Percentiles rank a stretch among this genome's conserved stretches.
These are phyloP conservation scores for Geoglossum glabrum DNA, from an alignment of 495 filamentous ascomycete genomes.

Conservation along the genomic window DNA sequence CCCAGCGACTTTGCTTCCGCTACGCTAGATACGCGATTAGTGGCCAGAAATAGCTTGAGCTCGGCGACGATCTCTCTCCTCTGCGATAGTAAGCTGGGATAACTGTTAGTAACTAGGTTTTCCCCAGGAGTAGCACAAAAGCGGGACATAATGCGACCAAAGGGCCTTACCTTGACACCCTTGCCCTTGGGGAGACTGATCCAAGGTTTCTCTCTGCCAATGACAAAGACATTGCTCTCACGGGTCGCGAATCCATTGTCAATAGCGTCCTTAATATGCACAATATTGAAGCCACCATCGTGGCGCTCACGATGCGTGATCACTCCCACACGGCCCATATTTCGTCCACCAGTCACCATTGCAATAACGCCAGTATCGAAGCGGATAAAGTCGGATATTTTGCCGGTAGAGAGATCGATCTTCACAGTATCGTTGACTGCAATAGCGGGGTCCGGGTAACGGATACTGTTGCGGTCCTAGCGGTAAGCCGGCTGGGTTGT, in stretches of 20 bases:
- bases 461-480: slow-evolving; percentile 52
- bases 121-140: neutral
- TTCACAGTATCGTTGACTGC: slow-evolving; percentile 99
- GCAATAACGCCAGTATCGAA: slow-evolving; percentile 95
- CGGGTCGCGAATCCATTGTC: slow-evolving; percentile 99
- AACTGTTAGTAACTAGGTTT: neutral
- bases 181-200: slow-evolving; percentile 97
- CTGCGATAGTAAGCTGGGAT: slow-evolving; percentile 67
- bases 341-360: slow-evolving; percentile 97
- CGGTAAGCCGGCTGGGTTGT: slow-evolving; percentile 30
- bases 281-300: slow-evolving; percentile 98
- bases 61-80: slow-evolving; percentile 92
- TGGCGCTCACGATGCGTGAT: slow-evolving; percentile 99
- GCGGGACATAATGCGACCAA: slow-evolving; percentile 7
- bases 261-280: slow-evolving; percentile 98
- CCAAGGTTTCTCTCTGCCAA: slow-evolving; percentile 95
- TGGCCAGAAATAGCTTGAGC: slow-evolving; percentile 51
- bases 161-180: slow-evolving; percentile 69
- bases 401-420: slow-evolving; percentile 89
- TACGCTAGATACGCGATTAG: slow-evolving; percentile 16
- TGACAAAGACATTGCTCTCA: slow-evolving; percentile 96
- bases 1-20: neutral
- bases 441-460: slow-evolving; percentile 92
- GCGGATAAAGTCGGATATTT: slow-evolving; percentile 86
- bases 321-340: slow-evolving; percentile 99